Conservation (phyloP, 1,284 basidiomycete genomes). For the Trametes pubescens region DNA sequence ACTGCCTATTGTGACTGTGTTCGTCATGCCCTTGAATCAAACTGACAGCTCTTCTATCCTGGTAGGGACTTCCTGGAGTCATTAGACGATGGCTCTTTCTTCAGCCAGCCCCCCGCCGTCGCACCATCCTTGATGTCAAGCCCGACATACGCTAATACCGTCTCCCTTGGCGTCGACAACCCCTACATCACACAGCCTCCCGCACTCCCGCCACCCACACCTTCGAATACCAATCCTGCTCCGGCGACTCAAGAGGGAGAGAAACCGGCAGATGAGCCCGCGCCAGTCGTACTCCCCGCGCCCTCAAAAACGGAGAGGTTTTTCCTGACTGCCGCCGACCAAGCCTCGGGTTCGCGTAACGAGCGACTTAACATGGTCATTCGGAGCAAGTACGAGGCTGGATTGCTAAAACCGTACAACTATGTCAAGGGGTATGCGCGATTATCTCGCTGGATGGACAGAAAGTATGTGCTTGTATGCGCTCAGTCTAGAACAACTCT, state of each 20-base stretch:
- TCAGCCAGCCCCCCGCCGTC: slow-evolving; percentile 60
- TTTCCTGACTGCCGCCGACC: slow-evolving; percentile 94
- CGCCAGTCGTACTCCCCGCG: slow-evolving; percentile 61
- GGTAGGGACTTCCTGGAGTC: slow-evolving; percentile 83
- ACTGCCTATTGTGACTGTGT: too few species aligned
- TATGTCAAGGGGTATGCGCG: slow-evolving; percentile 95
- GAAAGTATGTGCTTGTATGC: slow-evolving; percentile 63
- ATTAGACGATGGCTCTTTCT: slow-evolving; percentile 77
- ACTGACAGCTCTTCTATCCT: background rate
- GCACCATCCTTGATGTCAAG: slow-evolving; percentile 58
- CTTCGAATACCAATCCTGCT: background rate
- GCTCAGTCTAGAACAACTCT: too few species aligned
- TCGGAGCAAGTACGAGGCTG: slow-evolving; percentile 96
- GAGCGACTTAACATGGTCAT: slow-evolving; percentile 94
- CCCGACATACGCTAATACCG: slow-evolving; percentile 46
- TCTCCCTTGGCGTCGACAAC: slow-evolving; percentile 41
- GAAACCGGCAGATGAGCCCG: slow-evolving; percentile 42
- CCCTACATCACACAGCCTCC: slow-evolving; percentile 36
- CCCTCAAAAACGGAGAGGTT: slow-evolving; percentile 88
- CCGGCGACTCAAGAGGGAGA: slow-evolving; percentile 30
- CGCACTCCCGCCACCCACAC: slow-evolving; percentile 12
- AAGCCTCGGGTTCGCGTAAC: slow-evolving; percentile 90
- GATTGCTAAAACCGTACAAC: slow-evolving; percentile 94
- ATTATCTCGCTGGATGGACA: slow-evolving; percentile 94
- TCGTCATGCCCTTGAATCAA: too few species aligned